A percentile compares a stretch with the other conserved stretches of the same genome.
Evolutionary conservation across 352 stramenopile species (phyloP).

Genomic region (Phytopythium sindhum): DNA sequence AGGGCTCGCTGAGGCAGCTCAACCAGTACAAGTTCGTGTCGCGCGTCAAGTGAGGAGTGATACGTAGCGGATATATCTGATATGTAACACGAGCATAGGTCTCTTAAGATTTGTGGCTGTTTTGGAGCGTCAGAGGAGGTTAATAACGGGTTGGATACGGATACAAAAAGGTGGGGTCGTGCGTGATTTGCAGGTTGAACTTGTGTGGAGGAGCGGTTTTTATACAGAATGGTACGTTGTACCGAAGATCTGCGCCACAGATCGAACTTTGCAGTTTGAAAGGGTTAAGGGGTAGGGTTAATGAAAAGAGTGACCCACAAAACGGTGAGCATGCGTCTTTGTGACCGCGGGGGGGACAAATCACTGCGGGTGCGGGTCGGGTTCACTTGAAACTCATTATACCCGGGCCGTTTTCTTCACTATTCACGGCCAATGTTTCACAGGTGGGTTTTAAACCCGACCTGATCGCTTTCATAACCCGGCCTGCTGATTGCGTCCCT

Average conservation of each 20-base stretch:
- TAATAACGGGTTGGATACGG: neutral
- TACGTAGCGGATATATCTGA: constrained; percentile 1
- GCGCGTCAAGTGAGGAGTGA: constrained; percentile 73
- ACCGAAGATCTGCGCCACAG: neutral
- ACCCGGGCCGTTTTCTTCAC: too few species aligned
- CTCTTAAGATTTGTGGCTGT: neutral
- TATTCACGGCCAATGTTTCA: too few species aligned
- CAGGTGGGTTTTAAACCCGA: too few species aligned
- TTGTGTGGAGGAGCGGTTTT: neutral
- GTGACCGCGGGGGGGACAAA: too few species aligned
- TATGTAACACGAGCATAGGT: neutral
- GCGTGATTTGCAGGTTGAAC: neutral
- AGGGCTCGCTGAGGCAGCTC: constrained; percentile 69
- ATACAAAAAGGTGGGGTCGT: neutral
- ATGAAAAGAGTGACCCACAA: neutral
- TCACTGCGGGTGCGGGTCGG: too few species aligned
- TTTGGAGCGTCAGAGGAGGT: neutral
- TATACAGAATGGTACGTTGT: neutral
- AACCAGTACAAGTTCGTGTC: constrained; percentile 88
- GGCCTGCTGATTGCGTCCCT: too few species aligned
- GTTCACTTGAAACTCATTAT: too few species aligned
- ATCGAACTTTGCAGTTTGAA: neutral
- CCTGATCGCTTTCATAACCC: too few species aligned
- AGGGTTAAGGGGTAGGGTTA: too few species aligned
- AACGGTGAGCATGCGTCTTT: neutral